Evolutionary conservation across 257 asterid genomes (phyloP).

Genomic region (Scutellaria minor): DNA sequence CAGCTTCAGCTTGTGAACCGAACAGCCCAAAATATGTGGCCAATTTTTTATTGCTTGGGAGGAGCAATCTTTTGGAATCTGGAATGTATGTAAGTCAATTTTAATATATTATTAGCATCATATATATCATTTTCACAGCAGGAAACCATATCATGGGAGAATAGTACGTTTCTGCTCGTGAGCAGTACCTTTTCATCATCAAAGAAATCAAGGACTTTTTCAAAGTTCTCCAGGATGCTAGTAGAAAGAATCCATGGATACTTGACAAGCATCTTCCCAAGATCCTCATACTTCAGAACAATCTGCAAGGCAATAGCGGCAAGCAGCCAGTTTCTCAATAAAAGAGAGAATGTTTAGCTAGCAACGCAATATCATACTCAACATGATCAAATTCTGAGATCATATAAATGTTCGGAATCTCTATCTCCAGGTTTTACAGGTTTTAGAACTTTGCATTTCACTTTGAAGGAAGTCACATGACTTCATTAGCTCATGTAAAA

Average conservation of each 20-base stretch:
- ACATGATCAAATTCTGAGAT: neutral
- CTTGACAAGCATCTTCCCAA: slow-evolving; percentile 72
- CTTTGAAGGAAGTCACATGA: neutral
- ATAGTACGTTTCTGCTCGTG: slow-evolving; percentile 24
- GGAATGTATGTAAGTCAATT: slow-evolving; percentile 9
- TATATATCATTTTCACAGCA: neutral
- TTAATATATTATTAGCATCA: neutral
- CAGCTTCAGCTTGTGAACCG: slow-evolving; percentile 65
- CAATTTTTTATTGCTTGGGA: slow-evolving; percentile 64
- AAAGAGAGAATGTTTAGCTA: neutral
- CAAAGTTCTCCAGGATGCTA: slow-evolving; percentile 66
- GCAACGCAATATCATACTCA: slow-evolving; percentile 13
- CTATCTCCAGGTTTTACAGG: neutral
- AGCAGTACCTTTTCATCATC: slow-evolving; percentile 71
- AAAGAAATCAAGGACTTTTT: slow-evolving; percentile 60
- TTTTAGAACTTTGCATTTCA: slow-evolving; percentile 5
- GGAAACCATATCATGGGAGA: neutral
- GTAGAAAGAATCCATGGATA: slow-evolving; percentile 95
- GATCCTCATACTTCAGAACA: slow-evolving; percentile 49
- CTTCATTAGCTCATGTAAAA: slow-evolving; percentile 10
- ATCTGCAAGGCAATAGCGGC: slow-evolving; percentile 50
- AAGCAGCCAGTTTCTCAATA: slow-evolving; percentile 4
- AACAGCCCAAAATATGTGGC: slow-evolving; percentile 84
- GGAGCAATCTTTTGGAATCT: slow-evolving; percentile 74
- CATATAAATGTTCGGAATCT: slow-evolving; percentile 7